Percentiles rank a stretch among this genome's conserved stretches.
Conservation (phyloP, 2,329 filamentous ascomycete species). For the Penicillium sp. region DNA sequence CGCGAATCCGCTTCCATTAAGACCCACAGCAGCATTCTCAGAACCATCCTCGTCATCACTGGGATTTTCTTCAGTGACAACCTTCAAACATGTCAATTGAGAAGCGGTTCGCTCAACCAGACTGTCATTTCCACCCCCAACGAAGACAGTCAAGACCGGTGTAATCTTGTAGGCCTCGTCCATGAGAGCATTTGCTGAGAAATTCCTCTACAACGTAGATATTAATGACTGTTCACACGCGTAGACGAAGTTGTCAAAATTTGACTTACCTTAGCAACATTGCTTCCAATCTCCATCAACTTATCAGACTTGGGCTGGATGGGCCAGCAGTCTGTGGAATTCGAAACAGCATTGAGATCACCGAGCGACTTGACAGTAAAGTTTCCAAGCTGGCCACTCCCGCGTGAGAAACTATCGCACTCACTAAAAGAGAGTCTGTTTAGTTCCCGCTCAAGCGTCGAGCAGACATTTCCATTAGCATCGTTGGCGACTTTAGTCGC, state of each 20-base stretch:
- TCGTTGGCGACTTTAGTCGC: background rate
- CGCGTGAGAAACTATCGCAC: background rate
- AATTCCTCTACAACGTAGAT: background rate
- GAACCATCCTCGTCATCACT: background rate
- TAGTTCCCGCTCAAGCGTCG: background rate
- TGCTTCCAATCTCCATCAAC: background rate
- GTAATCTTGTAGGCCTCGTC: constrained; percentile 2
- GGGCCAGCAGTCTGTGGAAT: background rate
- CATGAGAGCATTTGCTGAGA: background rate
- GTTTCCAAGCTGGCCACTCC: background rate
- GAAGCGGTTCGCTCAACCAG: background rate
- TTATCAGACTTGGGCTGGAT: background rate
- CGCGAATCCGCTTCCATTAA: background rate
- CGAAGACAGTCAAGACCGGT: background rate
- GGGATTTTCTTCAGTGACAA: background rate
- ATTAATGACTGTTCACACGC: background rate
- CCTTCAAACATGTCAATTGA: background rate
- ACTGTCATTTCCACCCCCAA: background rate
- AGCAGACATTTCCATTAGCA: background rate
- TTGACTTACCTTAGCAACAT: background rate
- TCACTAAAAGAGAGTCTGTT: background rate
- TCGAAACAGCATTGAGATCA: background rate
- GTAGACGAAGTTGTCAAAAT: background rate
- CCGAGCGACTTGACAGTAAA: background rate
- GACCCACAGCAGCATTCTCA: background rate